phyloP scores from a whole-genome alignment of 805 yeast genomes.

The Wickerhamiella lipophila region DNA sequence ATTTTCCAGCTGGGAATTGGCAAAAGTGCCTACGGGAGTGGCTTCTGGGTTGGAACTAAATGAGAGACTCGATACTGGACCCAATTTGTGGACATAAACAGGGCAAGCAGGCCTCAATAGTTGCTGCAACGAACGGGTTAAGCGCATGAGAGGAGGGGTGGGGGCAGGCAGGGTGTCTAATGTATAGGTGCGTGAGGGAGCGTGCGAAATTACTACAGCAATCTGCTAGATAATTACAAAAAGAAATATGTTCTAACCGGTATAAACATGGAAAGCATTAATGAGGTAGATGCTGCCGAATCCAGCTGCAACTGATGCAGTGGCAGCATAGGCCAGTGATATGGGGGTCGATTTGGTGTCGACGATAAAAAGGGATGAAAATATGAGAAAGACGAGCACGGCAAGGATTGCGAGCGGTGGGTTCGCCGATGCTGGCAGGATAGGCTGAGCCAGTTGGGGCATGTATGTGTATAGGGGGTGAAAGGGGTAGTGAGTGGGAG shows the following conservation, averaged over 20 bases:
- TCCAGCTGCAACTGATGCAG: slow-evolving; percentile 28
- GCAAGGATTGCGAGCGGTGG: slow-evolving; percentile 17
- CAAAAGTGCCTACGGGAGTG: slow-evolving; percentile 22
- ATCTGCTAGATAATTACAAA: neutral
- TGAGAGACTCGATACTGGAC: slow-evolving; percentile 13
- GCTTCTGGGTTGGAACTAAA: slow-evolving; percentile 19
- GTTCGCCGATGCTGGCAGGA: slow-evolving; percentile 22
- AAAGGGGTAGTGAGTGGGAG: too few species aligned
- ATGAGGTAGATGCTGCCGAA: slow-evolving; percentile 33
- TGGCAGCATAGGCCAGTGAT: slow-evolving; percentile 23
- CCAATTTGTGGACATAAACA: slow-evolving; percentile 8
- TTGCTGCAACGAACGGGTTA: neutral
- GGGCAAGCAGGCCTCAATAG: slow-evolving; percentile 13
- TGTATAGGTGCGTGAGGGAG: slow-evolving; percentile 7
- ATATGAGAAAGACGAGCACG: slow-evolving; percentile 17
- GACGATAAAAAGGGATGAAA: slow-evolving; percentile 20
- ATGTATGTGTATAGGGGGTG: slow-evolving; percentile 3
- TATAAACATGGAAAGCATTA: slow-evolving; percentile 37
- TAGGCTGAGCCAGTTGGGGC: slow-evolving; percentile 17
- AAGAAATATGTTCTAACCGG: slow-evolving; percentile 22
- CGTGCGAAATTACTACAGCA: neutral
- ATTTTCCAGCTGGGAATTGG: slow-evolving; percentile 11
- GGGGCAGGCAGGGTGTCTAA: neutral
- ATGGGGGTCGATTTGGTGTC: slow-evolving; percentile 18
- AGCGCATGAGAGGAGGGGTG: neutral